Conservation (phyloP, 148 eudicot species). For the Nepenthes gracilis region DNA sequence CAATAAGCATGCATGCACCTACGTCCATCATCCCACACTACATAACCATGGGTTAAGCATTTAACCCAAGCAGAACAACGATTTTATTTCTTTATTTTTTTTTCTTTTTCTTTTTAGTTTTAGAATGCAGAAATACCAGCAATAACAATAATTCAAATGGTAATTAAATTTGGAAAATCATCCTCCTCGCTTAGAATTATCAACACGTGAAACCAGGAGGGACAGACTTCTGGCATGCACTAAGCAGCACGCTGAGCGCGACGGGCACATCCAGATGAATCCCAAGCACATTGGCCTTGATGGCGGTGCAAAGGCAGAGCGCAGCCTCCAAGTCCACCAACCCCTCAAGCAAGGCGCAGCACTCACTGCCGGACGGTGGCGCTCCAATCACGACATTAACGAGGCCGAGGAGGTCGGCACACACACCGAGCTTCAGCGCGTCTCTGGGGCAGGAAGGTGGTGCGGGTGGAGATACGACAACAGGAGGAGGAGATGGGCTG, state of each 20-base stretch:
- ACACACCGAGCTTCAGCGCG: conserved; percentile 27
- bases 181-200: not conserved
- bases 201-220: conserved; percentile 7
- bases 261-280: conserved; percentile 7
- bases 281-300: conserved; percentile 8
- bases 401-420: conserved; percentile 18
- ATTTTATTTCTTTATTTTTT: too few relatives aligned
- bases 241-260: conserved; percentile 5
- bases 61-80: too few relatives aligned
- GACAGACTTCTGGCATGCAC: conserved; percentile 1
- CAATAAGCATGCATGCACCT: too few relatives aligned
- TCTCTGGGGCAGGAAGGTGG: conserved; percentile 15
- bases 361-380: conserved; percentile 1
- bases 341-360: conserved; percentile 6
- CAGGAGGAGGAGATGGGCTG: not conserved
- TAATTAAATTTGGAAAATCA: too few relatives aligned
- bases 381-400: conserved; percentile 2
- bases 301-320: conserved; percentile 9
- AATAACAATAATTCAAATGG: too few relatives aligned
- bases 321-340: conserved; percentile 9
- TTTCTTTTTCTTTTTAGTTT: too few relatives aligned
- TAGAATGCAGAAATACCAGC: too few relatives aligned
- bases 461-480: not conserved
- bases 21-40: too few relatives aligned
- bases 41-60: too few relatives aligned